Conservation (phyloP, 164 flowering plant species). For the Brasenia schreberi region DNA sequence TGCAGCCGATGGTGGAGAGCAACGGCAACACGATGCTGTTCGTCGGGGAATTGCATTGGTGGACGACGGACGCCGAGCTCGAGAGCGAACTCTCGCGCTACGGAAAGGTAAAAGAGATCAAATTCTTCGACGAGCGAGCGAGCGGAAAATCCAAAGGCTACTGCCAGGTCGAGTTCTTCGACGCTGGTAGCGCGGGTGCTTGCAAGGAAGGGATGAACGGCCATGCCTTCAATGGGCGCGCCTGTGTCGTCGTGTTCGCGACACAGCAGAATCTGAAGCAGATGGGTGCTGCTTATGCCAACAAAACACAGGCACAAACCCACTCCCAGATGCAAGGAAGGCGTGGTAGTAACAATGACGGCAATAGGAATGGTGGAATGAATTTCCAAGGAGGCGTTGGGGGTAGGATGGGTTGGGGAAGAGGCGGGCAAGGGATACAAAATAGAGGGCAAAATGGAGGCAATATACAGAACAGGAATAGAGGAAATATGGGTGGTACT, state of each 20-base stretch:
- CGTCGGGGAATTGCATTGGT: constrained; percentile 72
- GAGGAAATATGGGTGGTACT: constrained; percentile 41
- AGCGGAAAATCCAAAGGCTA: constrained; percentile 77
- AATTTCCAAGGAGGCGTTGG: constrained; percentile 37
- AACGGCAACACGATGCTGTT: constrained; percentile 48
- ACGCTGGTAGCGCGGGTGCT: constrained; percentile 39
- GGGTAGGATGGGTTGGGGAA: constrained; percentile 43
- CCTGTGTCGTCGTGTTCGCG: constrained; percentile 72
- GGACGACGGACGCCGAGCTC: constrained; percentile 77
- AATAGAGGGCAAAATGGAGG: constrained; percentile 40
- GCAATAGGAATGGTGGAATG: constrained; percentile 40
- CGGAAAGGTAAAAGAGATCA: constrained; percentile 58
- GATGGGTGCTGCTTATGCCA: constrained; percentile 45
- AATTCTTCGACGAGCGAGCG: constrained; percentile 64
- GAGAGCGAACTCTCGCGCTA: constrained; percentile 44
- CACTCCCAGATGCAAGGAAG: constrained; percentile 35
- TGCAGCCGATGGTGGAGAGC: constrained; percentile 10
- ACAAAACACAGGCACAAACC: constrained; percentile 35
- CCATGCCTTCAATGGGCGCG: constrained; percentile 44
- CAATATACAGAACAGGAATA: background rate
- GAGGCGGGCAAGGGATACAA: constrained; percentile 36
- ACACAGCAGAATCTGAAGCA: constrained; percentile 51
- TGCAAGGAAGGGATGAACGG: constrained; percentile 74
- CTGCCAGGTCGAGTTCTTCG: constrained; percentile 70
- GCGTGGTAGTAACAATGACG: constrained; percentile 36